Conservation (phyloP, 116 monocot species). For the Dioscorea cayenensis region DNA sequence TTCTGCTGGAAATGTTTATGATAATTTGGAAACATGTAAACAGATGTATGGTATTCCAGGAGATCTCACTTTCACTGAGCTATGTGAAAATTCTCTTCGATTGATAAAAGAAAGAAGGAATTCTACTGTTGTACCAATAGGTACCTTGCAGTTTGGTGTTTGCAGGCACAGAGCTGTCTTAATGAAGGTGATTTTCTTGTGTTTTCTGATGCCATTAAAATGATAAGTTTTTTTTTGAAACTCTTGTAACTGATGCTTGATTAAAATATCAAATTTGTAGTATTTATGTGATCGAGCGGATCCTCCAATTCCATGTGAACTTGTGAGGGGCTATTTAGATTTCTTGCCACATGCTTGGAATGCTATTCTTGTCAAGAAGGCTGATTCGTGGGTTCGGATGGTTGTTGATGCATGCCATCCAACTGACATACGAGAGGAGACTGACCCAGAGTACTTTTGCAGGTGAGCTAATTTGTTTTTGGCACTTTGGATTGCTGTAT, state of each 20-base stretch:
- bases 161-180: conserved; percentile 97
- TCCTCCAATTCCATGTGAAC: conserved; percentile 94
- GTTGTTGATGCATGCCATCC: conserved; percentile 95
- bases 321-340: conserved; percentile 93
- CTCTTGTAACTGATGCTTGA: conserved; percentile 6
- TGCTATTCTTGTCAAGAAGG: conserved; percentile 50
- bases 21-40: conserved; percentile 16
- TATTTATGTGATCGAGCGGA: conserved; percentile 95
- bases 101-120: conserved; percentile 65
- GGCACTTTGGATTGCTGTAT: background rate
- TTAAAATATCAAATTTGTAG: conserved; percentile 37
- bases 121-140: conserved; percentile 92
- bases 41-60: conserved; percentile 16
- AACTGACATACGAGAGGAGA: conserved; percentile 85
- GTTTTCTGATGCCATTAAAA: background rate
- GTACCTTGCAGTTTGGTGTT: conserved; percentile 79
- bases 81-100: conserved; percentile 71
- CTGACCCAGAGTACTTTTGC: conserved; percentile 88
- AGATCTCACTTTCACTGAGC: conserved; percentile 38
- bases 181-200: conserved; percentile 68
- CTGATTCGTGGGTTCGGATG: conserved; percentile 56
- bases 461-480: conserved; percentile 36
- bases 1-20: conserved; percentile 28
- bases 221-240: background rate
- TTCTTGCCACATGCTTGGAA: conserved; percentile 99